phyloP scores from a whole-genome alignment of 78 protist species.

The Monosiga brevicollis region DNA sequence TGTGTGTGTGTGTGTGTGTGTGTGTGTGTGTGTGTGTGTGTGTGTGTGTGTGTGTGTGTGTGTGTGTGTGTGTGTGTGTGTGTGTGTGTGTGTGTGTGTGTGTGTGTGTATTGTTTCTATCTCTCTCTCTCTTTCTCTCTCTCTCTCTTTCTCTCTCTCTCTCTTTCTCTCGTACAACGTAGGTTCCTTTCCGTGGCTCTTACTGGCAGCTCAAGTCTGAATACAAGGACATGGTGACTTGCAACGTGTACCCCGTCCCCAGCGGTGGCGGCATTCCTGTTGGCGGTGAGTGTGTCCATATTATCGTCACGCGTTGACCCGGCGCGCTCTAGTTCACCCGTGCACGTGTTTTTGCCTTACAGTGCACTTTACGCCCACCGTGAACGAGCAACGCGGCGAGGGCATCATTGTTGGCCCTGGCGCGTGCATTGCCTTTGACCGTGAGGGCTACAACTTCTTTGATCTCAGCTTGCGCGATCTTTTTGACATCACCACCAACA shows the following conservation, averaged over 20 bases:
- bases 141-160: not conserved
- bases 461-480: constrained; percentile 22
- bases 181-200: not conserved
- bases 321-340: too few species aligned
- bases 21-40: not conserved
- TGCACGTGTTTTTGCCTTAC: too few species aligned
- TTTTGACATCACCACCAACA: not conserved
- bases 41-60: not conserved
- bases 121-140: not conserved
- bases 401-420: constrained; percentile 51
- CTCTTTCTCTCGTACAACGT: not conserved
- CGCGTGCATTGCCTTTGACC: constrained; percentile 36
- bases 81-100: not conserved
- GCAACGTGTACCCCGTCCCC: constrained; percentile 12
- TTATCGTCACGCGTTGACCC: too few species aligned
- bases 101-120: not conserved
- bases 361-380: constrained; percentile 40
- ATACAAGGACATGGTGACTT: not conserved
- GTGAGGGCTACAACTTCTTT: constrained; percentile 39
- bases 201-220: constrained; percentile 15
- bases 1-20: constrained; percentile 5
- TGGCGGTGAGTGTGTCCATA: not conserved
- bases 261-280: not conserved
- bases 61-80: not conserved
- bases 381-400: constrained; percentile 22